Evolutionary conservation across 164 flowering plant genomes (phyloP), one percentile per base, ranked within the genome.

Genomic region (Chimonanthus salicifolius): DNA sequence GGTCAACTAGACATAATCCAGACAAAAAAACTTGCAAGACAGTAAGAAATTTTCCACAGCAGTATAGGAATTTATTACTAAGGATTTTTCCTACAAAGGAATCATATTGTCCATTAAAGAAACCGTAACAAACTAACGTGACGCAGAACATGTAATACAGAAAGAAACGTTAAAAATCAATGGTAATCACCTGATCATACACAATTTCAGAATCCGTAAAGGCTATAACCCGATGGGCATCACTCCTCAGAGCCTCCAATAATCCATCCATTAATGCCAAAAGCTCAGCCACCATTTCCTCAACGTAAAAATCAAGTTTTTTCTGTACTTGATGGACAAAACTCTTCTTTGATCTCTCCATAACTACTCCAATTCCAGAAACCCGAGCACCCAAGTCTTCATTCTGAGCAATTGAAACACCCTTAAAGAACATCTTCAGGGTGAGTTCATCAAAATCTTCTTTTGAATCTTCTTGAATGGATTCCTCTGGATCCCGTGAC

Each of bases 181-280:
- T 62, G 67, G 3, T 70, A 11, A 78, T 76, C 49, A 84, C 98
- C 92, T 90, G 97, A 76, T 86, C 80, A 75, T 86, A 84, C 62
- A 94, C 72, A 49, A 82, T 49, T 74, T 82, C 78, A 8, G 94
- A 90, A 82, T 92, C 92, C 0, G 98, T 94, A 77, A 86, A 88
- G 7, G 94, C 94, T 66, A 75, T 78, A 3, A 93, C 86, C n/a
- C 86, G 75, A 21, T 71, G 80, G 69, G 76, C 75, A 0, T 87
- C 84, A 45, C 75, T 82, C 69, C 78, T 78, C 70, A 79, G 43
- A 58, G 90, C 94, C 79, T 82, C 94, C 45, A 79, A 67, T 49
- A 93, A 81, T 65, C 94, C 98, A 78, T 93, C 98, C 88, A 93
- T 80, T 77, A 93, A 82, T 69, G 98, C 98, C 64, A 93, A 80